These are phyloP conservation scores for Avicennia marina DNA, from an alignment of 257 asterid genomes.

Conservation along the genomic window DNA sequence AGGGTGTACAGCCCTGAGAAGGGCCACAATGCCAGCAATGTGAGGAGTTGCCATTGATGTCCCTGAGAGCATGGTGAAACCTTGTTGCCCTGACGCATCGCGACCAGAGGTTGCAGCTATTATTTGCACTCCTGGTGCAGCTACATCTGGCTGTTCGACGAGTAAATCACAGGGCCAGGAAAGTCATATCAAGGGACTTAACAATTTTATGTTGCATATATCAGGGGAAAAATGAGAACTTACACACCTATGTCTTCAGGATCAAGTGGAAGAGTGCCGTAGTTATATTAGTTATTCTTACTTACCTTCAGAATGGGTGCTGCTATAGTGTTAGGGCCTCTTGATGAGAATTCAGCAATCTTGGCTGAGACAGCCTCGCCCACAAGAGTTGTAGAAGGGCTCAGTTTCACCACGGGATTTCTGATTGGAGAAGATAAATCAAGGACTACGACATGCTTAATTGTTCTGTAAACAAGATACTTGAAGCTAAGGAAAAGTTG, in stretches of 20 bases:
- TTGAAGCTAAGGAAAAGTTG: background rate
- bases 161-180: background rate
- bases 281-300: background rate
- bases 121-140: conserved; percentile 40
- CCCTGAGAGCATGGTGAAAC: conserved; percentile 37
- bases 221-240: background rate
- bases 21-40: conserved; percentile 39
- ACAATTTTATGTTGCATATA: background rate
- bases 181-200: background rate
- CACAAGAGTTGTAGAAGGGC: conserved; percentile 25
- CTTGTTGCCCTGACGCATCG: conserved; percentile 20
- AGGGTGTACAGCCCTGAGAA: conserved; percentile 25
- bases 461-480: background rate
- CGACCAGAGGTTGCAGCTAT: conserved; percentile 32
- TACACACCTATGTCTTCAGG: background rate
- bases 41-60: conserved; percentile 48
- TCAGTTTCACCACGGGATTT: conserved; percentile 26
- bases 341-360: conserved; percentile 38
- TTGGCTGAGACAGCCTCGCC: conserved; percentile 28
- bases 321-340: conserved; percentile 37
- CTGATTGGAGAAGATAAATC: conserved; percentile 12
- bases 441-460: background rate
- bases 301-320: conserved; percentile 36
- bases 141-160: conserved; percentile 31
- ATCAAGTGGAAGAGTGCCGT: background rate